phyloP scores from a whole-genome alignment of 2,329 filamentous ascomycete species.

The Apiospora malaysiana region DNA sequence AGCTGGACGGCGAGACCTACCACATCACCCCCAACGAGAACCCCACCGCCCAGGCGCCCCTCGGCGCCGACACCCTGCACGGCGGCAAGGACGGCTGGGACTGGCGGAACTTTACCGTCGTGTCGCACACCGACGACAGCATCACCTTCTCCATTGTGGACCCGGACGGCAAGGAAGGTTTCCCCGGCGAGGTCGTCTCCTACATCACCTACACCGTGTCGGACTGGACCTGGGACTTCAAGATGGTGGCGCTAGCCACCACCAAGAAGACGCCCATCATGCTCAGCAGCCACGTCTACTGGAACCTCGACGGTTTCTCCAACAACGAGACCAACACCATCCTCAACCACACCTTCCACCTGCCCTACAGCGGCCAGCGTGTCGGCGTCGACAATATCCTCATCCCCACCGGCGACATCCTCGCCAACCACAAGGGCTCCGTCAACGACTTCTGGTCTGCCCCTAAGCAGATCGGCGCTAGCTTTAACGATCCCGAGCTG shows the following conservation, averaged over 20 bases:
- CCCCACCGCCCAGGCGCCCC: conserved; percentile 53
- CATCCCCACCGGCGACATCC: conserved; percentile 77
- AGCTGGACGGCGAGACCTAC: conserved; percentile 67
- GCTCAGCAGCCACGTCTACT: conserved; percentile 77
- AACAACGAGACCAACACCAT: conserved; percentile 71
- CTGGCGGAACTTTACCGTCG: conserved; percentile 78
- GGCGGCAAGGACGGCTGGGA: conserved; percentile 77
- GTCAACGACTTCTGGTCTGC: conserved; percentile 84
- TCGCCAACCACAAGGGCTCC: conserved; percentile 68
- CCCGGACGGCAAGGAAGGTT: conserved; percentile 74
- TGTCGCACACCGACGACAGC: conserved; percentile 67
- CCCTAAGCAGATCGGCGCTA: conserved; percentile 79
- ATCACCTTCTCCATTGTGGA: conserved; percentile 81
- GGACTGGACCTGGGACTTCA: conserved; percentile 72
- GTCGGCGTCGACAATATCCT: conserved; percentile 73
- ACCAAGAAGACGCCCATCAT: conserved; percentile 84
- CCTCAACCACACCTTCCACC: conserved; percentile 73
- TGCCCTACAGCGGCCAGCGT: conserved; percentile 75
- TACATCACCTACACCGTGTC: conserved; percentile 76
- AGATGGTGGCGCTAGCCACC: conserved; percentile 72
- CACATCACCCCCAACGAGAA: conserved; percentile 69
- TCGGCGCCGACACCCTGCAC: conserved; percentile 69
- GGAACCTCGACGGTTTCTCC: conserved; percentile 82
- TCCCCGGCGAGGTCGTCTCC: conserved; percentile 77
- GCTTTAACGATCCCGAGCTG: conserved; percentile 67